These are phyloP conservation scores for Mycosarcoma maydis DNA, from an alignment of 1,284 basidiomycete genomes.

Conservation along the genomic window DNA sequence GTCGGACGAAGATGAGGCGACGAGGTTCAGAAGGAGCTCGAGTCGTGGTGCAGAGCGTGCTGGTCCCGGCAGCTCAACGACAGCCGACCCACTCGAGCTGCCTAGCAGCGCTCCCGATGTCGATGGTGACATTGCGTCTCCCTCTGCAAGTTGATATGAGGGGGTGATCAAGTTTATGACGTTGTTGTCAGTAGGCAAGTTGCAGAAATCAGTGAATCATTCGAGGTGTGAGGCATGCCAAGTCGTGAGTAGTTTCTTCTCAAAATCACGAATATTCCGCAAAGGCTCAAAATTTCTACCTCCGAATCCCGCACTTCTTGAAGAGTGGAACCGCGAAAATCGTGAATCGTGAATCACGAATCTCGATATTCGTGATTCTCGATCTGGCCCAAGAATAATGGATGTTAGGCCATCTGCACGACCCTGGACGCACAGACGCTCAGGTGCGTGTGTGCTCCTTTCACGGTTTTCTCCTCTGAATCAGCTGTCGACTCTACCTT, in stretches of 20 bases:
- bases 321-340: too few species aligned
- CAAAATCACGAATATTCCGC: slow-evolving; percentile 4
- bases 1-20: slow-evolving; percentile 17
- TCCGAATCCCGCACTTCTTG: slow-evolving; percentile 20
- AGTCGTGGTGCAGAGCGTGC: slow-evolving; percentile 24
- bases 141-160: neutral
- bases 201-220: too few species aligned
- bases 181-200: neutral
- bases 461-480: neutral
- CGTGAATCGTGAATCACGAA: too few species aligned
- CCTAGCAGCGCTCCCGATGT: neutral
- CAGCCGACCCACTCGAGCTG: slow-evolving; percentile 7
- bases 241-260: neutral
- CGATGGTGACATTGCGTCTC: too few species aligned
- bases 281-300: slow-evolving; percentile 9
- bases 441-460: neutral
- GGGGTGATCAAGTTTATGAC: neutral
- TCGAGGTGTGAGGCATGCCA: too few species aligned
- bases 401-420: too few species aligned
- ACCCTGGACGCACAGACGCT: slow-evolving; percentile 15
- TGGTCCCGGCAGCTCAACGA: slow-evolving; percentile 19
- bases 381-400: neutral
- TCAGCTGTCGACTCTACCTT: neutral
- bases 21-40: slow-evolving; percentile 34
- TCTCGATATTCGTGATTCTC: too few species aligned